These are phyloP conservation scores for Xylaria sp. DNA, from an alignment of 2,329 filamentous ascomycete genomes.

Conservation along the genomic window DNA sequence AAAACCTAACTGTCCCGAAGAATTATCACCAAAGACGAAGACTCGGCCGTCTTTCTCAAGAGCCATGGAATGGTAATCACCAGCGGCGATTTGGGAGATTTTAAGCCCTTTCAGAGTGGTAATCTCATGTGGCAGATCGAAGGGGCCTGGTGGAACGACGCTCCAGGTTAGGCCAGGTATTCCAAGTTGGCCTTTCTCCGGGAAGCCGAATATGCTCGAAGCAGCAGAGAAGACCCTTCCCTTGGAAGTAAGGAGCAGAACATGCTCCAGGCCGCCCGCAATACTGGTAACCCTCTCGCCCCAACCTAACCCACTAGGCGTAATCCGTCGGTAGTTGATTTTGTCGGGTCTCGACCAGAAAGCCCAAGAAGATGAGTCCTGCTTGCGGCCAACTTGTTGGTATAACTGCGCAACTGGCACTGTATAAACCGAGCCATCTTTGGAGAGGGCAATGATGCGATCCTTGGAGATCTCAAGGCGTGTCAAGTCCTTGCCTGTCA, in stretches of 20 bases:
- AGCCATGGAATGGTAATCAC: slow-evolving; percentile 86
- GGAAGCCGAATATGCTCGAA: slow-evolving; percentile 80
- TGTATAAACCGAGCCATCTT: slow-evolving; percentile 83
- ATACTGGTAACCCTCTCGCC: slow-evolving; percentile 80
- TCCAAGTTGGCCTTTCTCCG: slow-evolving; percentile 85
- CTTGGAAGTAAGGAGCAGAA: slow-evolving; percentile 81
- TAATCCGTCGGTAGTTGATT: slow-evolving; percentile 78
- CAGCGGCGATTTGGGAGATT: slow-evolving; percentile 79
- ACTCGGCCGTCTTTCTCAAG: slow-evolving; percentile 79
- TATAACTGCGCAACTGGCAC: slow-evolving; percentile 80
- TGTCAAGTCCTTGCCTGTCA: slow-evolving; percentile 82
- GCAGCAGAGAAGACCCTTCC: slow-evolving; percentile 92
- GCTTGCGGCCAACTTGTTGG: slow-evolving; percentile 72
- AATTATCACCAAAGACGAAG: slow-evolving; percentile 92
- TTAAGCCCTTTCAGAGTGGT: slow-evolving; percentile 75
- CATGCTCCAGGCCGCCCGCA: slow-evolving; percentile 84
- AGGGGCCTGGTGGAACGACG: slow-evolving; percentile 78
- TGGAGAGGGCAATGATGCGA: slow-evolving; percentile 81
- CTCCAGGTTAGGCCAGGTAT: slow-evolving; percentile 84
- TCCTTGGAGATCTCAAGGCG: slow-evolving; percentile 83
- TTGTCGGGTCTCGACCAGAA: slow-evolving; percentile 68
- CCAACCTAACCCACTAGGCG: slow-evolving; percentile 70
- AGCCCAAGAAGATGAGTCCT: slow-evolving; percentile 73
- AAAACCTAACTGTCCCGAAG: slow-evolving; percentile 89
- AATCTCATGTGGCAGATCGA: slow-evolving; percentile 85